Conservation (phyloP, 2,329 filamentous ascomycete species). For the Teratosphaeria zuluensis region DNA sequence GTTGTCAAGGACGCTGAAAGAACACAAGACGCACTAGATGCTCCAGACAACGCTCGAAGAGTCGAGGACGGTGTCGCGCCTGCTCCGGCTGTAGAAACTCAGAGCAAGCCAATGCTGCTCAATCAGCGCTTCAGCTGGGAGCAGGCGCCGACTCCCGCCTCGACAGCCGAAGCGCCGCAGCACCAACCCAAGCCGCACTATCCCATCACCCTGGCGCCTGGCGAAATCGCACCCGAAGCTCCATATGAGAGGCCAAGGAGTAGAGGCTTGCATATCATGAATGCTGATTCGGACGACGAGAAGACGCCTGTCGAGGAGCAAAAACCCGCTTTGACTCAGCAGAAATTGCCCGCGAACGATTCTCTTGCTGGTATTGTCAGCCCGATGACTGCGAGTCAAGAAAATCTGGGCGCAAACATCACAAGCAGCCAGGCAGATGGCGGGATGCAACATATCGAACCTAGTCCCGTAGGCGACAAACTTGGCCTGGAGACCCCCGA, state of each 20-base stretch:
- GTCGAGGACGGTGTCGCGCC: constrained; percentile 17
- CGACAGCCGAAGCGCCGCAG: neutral
- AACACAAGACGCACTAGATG: constrained; percentile 21
- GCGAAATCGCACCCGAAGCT: constrained; percentile 17
- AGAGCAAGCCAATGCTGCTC: constrained; percentile 10
- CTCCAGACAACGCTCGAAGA: constrained; percentile 14
- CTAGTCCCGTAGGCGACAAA: constrained; percentile 15
- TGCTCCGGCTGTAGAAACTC: constrained; percentile 14
- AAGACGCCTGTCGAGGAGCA: constrained; percentile 9
- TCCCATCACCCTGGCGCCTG: constrained; percentile 3
- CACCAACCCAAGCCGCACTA: neutral
- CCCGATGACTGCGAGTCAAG: constrained; percentile 13
- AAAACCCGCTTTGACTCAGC: neutral
- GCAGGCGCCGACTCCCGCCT: constrained; percentile 6
- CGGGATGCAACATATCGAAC: constrained; percentile 10
- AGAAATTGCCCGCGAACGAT: neutral
- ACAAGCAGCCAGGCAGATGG: constrained; percentile 5
- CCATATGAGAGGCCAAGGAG: constrained; percentile 23
- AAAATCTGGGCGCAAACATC: constrained; percentile 6
- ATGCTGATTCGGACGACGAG: constrained; percentile 27
- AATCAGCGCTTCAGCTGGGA: constrained; percentile 31
- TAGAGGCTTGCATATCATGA: constrained; percentile 34
- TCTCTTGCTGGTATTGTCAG: constrained; percentile 5
- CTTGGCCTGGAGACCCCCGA: neutral
- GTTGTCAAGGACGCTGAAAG: constrained; percentile 11